Conservation (phyloP, 225 moss, liverwort and hornwort species). For the Polytrichum commune region DNA sequence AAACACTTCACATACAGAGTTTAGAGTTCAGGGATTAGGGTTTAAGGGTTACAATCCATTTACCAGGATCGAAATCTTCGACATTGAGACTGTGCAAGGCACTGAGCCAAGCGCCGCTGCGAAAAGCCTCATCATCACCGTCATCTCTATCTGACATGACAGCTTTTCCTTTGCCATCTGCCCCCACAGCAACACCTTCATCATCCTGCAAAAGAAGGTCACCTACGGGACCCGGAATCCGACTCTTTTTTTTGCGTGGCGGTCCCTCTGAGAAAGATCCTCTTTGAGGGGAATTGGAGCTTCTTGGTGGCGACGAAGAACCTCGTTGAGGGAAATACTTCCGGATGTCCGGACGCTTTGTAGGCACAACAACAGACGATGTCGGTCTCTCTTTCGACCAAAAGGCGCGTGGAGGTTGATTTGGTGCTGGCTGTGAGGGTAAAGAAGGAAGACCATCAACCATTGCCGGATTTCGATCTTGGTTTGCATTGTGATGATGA, state of each 20-base stretch:
- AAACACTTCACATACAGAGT: too few species aligned
- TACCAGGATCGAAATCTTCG: slow-evolving; percentile 55
- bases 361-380: background rate
- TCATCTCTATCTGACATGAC: slow-evolving; percentile 7
- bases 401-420: slow-evolving; percentile 2
- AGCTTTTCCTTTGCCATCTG: background rate
- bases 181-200: slow-evolving; percentile 5
- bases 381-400: slow-evolving; percentile 14
- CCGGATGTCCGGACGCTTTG: slow-evolving; percentile 33
- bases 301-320: background rate
- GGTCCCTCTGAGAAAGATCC: slow-evolving; percentile 5
- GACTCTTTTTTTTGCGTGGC: slow-evolving; percentile 25
- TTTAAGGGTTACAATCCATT: background rate
- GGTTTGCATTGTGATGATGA: background rate
- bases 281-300: slow-evolving; percentile 11
- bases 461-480: too few species aligned
- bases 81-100: slow-evolving; percentile 64
- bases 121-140: slow-evolving; percentile 41
- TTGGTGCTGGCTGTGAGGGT: slow-evolving; percentile 16
- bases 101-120: slow-evolving; percentile 65
- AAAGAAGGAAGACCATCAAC: slow-evolving; percentile 9
- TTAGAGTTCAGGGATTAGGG: too few species aligned
- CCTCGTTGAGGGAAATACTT: slow-evolving; percentile 25
- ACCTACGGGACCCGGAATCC: slow-evolving; percentile 58
- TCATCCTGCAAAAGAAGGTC: slow-evolving; percentile 23